These are phyloP conservation scores for Isoetes engelmannii DNA, from an alignment of 83 land plant genomes.

Conservation along the genomic window DNA sequence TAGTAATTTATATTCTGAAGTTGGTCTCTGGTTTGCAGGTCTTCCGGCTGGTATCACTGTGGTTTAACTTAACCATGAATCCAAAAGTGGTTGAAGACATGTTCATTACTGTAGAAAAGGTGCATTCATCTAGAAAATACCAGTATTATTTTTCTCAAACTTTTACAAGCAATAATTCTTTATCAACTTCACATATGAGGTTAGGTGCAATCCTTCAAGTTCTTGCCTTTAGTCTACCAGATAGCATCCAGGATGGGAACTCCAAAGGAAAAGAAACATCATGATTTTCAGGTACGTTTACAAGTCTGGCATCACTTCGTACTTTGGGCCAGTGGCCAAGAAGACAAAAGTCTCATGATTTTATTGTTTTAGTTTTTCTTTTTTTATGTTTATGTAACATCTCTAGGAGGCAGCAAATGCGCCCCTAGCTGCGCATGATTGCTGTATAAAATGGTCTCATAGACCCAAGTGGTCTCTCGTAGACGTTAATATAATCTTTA, in stretches of 20 bases:
- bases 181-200: neutral
- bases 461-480: too few relatives aligned
- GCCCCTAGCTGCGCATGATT: too few relatives aligned
- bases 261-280: conserved; percentile 52
- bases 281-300: conserved; percentile 69
- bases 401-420: too few relatives aligned
- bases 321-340: too few relatives aligned
- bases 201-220: conserved; percentile 92
- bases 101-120: conserved; percentile 73
- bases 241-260: conserved; percentile 92
- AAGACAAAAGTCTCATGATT: too few relatives aligned
- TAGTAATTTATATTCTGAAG: neutral
- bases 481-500: too few relatives aligned
- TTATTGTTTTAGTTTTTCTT: too few relatives aligned
- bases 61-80: conserved; percentile 73
- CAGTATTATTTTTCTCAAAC: too few relatives aligned
- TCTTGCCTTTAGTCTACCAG: conserved; percentile 89
- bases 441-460: too few relatives aligned
- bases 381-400: too few relatives aligned
- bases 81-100: conserved; percentile 59
- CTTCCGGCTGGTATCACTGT: conserved; percentile 86
- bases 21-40: conserved; percentile 44
- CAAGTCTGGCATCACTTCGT: too few relatives aligned
- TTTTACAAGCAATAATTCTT: too few relatives aligned
- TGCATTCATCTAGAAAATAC: conserved; percentile 2